phyloP scores from a whole-genome alignment of 1,284 basidiomycete species.

The Boletellus deceptivus region DNA sequence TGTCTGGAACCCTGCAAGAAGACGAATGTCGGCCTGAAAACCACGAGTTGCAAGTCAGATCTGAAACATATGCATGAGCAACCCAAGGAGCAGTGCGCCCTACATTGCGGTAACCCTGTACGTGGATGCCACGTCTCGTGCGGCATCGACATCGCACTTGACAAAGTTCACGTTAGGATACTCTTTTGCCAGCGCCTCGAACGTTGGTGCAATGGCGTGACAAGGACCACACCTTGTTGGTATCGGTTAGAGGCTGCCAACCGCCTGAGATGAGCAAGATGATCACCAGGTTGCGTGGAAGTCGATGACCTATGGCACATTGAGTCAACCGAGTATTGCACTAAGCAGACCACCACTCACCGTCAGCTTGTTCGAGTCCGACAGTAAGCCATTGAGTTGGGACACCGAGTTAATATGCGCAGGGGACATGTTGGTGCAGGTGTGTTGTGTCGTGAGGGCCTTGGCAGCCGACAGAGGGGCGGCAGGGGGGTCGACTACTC shows the following conservation, averaged over 20 bases:
- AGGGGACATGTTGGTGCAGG: constrained; percentile 46
- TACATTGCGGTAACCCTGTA: constrained; percentile 71
- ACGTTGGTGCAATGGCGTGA: constrained; percentile 72
- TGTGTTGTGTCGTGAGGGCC: too few relatives aligned
- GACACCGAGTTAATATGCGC: constrained; percentile 59
- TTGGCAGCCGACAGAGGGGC: too few relatives aligned
- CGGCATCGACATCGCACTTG: constrained; percentile 77
- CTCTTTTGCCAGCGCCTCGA: constrained; percentile 63
- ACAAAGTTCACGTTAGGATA: constrained; percentile 70
- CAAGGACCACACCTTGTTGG: constrained; percentile 74
- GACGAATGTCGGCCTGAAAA: constrained; percentile 71
- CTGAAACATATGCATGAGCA: neutral
- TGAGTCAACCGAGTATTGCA: neutral
- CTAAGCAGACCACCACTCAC: constrained; percentile 36
- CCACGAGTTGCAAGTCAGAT: constrained; percentile 1
- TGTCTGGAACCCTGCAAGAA: constrained; percentile 68
- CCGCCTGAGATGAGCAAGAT: constrained; percentile 1
- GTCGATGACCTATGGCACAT: constrained; percentile 63
- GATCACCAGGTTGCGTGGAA: constrained; percentile 76
- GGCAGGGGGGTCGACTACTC: neutral
- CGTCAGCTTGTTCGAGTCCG: constrained; percentile 62
- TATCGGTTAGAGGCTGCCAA: constrained; percentile 9
- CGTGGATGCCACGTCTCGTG: constrained; percentile 55
- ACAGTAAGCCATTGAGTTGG: constrained; percentile 60
- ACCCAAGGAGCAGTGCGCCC: constrained; percentile 17